Base-by-base conservation (phyloP, 371 early-diverging fungal species). In the Rhizopus arrhizus region DNA sequence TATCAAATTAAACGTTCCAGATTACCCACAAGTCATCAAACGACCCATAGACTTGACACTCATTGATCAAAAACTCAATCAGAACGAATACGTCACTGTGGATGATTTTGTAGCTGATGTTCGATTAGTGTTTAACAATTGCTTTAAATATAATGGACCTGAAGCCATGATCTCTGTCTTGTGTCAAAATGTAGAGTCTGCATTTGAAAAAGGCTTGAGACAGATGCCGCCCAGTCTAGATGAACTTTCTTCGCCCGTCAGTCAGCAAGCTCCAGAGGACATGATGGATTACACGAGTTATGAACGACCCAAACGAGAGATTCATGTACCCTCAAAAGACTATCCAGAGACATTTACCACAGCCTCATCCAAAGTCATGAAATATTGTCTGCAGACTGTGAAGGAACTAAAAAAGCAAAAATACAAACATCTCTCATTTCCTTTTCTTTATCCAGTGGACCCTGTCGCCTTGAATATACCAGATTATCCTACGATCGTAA, bases 1-100 rank as follows among this genome's bases (percentile, higher is more conserved):
- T 34, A 82, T 95, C 45, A 86, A 85, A 46, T 81, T 97, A 15
- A 88, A 88, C 42, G 89, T 99, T 15, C 99, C 98, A 2, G 96
- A 95, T 64, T 99, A 99, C 74, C 91, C 89, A 29, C 83, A 85
- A 3, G 85, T 93, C 61, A 86, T 99, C 72, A 95, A 92, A 68
- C 64, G 83, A 15, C 99, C 99, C 0, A 99, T 99, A 98, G 99
- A 99, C 69, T 74, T 99, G 4, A 86, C 89, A 5, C 96, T 99
- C 0, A 90, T 97, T 13, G 92, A 92, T 59, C 75, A 78, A 38
- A 95, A 96, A 70, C 73, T 99, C 5, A 92, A 91, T 55, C 57
- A 56, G 12, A 78, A 82, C 22, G 82, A 86, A 35, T 95, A 95
- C 63, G 70, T 70, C 4, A 71, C 62, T 31, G 81, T 85, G 0